Conservation (phyloP, 2,329 filamentous ascomycete species). For the Epichloe gansuensis region DNA sequence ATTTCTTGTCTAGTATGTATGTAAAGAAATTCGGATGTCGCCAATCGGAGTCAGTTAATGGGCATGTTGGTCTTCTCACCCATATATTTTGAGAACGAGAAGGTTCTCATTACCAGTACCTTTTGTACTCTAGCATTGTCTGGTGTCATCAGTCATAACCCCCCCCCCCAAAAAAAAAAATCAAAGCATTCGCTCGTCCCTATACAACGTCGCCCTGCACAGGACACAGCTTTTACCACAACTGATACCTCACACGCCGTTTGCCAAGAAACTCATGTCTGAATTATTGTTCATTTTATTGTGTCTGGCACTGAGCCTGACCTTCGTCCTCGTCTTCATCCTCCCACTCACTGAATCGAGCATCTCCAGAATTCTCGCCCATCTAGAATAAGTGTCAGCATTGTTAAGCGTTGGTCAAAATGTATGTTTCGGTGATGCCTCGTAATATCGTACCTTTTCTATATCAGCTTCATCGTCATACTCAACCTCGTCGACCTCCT, state of each 20-base stretch:
- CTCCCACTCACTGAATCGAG: conserved; percentile 54
- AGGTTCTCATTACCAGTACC: not conserved
- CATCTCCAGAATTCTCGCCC: conserved; percentile 58
- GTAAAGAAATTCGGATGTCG: not conserved
- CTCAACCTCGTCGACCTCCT: conserved; percentile 75
- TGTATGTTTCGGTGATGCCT: not conserved
- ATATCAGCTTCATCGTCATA: conserved; percentile 75
- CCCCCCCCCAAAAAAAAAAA: not conserved
- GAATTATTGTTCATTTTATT: conserved; percentile 33
- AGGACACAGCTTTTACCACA: not conserved
- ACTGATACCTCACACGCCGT: not conserved
- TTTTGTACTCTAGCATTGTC: conserved; percentile 1
- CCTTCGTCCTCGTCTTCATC: conserved; percentile 57
- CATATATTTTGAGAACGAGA: not conserved
- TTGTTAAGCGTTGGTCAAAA: conserved; percentile 12
- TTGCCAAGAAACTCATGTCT: not conserved
- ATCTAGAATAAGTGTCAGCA: conserved; percentile 32
- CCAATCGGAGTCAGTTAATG: not conserved
- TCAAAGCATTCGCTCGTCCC: not conserved
- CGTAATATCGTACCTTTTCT: conserved; percentile 45
- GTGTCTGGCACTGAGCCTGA: conserved; percentile 58
- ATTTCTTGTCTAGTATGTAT: not conserved
- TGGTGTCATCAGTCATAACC: conserved; percentile 7
- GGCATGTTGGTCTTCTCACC: not conserved
- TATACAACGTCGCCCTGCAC: not conserved